Conservation (phyloP, 2,329 filamentous ascomycete species). For the Cladobotryum protrusum region DNA sequence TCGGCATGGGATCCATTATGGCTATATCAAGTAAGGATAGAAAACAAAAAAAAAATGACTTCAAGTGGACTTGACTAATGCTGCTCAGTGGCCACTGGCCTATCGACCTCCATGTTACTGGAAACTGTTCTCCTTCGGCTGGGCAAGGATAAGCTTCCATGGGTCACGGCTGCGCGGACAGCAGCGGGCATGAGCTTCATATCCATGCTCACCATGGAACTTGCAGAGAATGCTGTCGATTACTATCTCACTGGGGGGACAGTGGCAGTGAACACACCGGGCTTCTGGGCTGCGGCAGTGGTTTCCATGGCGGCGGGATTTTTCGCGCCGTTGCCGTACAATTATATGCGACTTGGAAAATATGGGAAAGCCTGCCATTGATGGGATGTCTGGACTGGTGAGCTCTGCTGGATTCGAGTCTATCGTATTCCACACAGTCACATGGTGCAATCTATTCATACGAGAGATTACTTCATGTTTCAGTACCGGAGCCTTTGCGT, state of each 20-base stretch:
- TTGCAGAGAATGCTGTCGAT: constrained; percentile 48
- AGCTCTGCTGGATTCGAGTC: too few species aligned
- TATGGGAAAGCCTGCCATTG: constrained; percentile 44
- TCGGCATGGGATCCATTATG: constrained; percentile 46
- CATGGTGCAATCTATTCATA: too few species aligned
- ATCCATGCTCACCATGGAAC: constrained; percentile 54
- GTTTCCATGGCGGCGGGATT: constrained; percentile 39
- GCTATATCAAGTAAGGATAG: constrained; percentile 38
- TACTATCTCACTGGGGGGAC: constrained; percentile 48
- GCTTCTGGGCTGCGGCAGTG: constrained; percentile 47
- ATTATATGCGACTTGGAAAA: constrained; percentile 42
- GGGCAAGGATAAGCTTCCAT: constrained; percentile 42
- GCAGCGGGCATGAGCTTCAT: constrained; percentile 54
- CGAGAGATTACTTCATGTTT: too few species aligned
- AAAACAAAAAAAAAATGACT: neutral
- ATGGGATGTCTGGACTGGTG: neutral
- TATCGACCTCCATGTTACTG: constrained; percentile 45
- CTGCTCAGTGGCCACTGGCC: constrained; percentile 43
- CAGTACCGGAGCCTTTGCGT: too few species aligned
- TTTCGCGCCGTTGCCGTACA: constrained; percentile 47
- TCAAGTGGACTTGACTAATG: too few species aligned
- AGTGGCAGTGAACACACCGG: constrained; percentile 38
- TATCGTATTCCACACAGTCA: too few species aligned
- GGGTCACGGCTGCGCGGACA: constrained; percentile 41
- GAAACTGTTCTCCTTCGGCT: constrained; percentile 45